phyloP scores from a whole-genome alignment of 768 basidiomycete species.

The Calocybe gangraenosa region DNA sequence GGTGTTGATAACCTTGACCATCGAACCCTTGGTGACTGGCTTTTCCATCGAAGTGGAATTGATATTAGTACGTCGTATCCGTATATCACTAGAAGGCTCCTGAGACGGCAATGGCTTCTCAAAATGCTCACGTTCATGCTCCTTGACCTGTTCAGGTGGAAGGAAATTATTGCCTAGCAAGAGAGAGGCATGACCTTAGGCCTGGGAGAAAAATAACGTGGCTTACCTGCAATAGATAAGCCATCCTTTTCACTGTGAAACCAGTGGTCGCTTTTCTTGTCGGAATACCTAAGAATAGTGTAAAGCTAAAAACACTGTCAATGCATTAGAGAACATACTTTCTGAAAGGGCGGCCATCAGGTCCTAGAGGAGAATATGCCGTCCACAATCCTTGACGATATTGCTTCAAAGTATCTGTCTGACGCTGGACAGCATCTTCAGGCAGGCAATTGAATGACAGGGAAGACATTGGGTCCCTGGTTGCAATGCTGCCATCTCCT shows the following conservation, averaged over 20 bases:
- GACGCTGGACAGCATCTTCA: conserved; percentile 45
- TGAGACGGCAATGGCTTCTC: conserved; percentile 14
- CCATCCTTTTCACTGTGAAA: conserved; percentile 55
- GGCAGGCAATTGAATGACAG: conserved; percentile 67
- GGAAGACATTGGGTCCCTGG: conserved; percentile 52
- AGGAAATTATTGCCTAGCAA: conserved; percentile 14
- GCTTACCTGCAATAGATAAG: conserved; percentile 49
- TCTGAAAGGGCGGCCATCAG: conserved; percentile 56
- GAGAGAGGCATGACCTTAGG: not conserved
- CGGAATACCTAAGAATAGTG: conserved; percentile 47
- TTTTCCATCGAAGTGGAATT: conserved; percentile 40
- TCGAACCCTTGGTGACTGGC: conserved; percentile 48
- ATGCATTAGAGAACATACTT: conserved; percentile 37
- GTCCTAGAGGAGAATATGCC: conserved; percentile 54
- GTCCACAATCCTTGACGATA: conserved; percentile 40
- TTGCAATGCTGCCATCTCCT: conserved; percentile 38
- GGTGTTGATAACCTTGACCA: conserved; percentile 44
- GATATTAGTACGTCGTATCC: conserved; percentile 36
- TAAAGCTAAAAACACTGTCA: conserved; percentile 1
- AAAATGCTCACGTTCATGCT: conserved; percentile 30
- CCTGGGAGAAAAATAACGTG: not conserved
- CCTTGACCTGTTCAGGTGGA: conserved; percentile 14
- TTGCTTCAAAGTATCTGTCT: conserved; percentile 42
- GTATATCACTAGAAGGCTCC: conserved; percentile 29
- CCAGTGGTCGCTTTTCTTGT: conserved; percentile 57